Evolutionary conservation across 495 filamentous ascomycete species (phyloP), one percentile per base, ranked within the genome.

Genomic region (Rusavskia elegans): DNA sequence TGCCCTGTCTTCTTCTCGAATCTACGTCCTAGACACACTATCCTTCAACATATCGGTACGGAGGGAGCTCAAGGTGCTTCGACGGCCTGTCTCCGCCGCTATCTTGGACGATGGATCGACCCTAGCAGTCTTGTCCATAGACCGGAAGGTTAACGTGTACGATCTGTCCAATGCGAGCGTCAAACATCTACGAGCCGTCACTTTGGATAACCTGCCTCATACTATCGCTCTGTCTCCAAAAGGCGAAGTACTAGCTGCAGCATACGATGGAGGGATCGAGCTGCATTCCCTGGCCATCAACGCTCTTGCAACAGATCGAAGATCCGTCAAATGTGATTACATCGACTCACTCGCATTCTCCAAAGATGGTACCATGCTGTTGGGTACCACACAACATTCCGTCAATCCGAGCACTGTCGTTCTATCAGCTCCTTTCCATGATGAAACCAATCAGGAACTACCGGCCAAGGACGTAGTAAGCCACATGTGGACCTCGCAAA

Each of bases 401-500:
- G 68, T 70, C 14, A 76, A 76, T 39, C 80, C 79, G 20, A 81
- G 78, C 55, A 84, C 87, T 0, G 85, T 92, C 14, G 78, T 87
- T 52, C 72, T 93, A 16, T 85, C 84, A 0, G 86, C 85, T 6
- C 87, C 87, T 10, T 89, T 88, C 60, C 87, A 87, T 59, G 66
- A 69, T 7, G 72, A 74, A 51, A 64, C 67, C 21, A 57, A 63
- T 45, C 56, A 54, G 29, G 55, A 63, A 16, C 55, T 63, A n/a
- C 77, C 78, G 10, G 65, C 66, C 23, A 71, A 77, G 44, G 82
- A 86, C 54, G 72, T 80, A 50, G 74, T 90, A 38, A 84, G 82
- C 59, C 81, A 80, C 7, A 72, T 90, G 60, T 93, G 87, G 87
- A 93, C 87, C 41, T 89, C 86, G 1, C 88, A 89, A 39, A 89